Conservation (phyloP, 192 early-diverging fungal genomes). For the Physocladia obscura region DNA sequence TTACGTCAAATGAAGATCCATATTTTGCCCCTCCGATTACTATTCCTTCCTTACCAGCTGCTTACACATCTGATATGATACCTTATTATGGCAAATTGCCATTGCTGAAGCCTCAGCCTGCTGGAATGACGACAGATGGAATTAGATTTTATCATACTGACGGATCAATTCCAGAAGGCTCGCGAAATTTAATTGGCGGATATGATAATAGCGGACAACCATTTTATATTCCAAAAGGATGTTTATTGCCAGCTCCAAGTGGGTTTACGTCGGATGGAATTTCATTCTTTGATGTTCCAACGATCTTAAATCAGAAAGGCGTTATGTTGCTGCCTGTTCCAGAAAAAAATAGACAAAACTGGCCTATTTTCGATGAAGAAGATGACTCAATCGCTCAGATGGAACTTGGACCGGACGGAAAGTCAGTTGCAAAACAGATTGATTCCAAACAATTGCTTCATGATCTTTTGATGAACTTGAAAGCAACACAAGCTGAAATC, state of each 20-base stretch:
- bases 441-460: conserved; percentile 32
- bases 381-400: conserved; percentile 32
- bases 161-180: conserved; percentile 31
- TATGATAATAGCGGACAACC: conserved; percentile 59
- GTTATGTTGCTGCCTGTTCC: conserved; percentile 45
- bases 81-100: conserved; percentile 55
- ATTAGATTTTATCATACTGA: conserved; percentile 50
- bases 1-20: conserved; percentile 50
- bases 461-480: conserved; percentile 39
- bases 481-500: conserved; percentile 41
- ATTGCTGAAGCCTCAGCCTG: conserved; percentile 48
- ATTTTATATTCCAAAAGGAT: conserved; percentile 60
- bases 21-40: conserved; percentile 57
- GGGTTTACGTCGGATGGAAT: conserved; percentile 62
- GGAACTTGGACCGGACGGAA: conserved; percentile 23
- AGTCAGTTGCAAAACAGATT: conserved; percentile 12
- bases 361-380: conserved; percentile 43
- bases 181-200: conserved; percentile 52
- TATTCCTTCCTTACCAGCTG: conserved; percentile 48
- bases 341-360: conserved; percentile 26
- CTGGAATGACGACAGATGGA: conserved; percentile 51
- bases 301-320: conserved; percentile 51
- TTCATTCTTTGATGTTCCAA: conserved; percentile 57
- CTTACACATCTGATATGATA: conserved; percentile 45
- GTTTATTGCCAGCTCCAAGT: conserved; percentile 46